Conservation (phyloP, 176 grass and related monocot species). For the Aegilops umbellulata region DNA sequence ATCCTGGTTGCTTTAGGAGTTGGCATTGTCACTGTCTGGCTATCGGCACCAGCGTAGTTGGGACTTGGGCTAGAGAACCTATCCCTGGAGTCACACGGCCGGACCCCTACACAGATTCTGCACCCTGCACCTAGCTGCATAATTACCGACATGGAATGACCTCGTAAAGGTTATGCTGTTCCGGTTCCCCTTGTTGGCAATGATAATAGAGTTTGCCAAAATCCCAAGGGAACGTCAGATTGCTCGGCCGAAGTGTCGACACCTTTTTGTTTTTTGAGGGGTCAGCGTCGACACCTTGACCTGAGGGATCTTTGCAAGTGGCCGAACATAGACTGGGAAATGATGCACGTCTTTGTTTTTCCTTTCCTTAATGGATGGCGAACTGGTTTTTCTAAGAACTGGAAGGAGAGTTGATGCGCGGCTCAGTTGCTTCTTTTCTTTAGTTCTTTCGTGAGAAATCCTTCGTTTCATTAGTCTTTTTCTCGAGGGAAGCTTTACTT, state of each 20-base stretch:
- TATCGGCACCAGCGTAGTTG: not conserved
- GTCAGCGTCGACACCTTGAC: too few relatives aligned
- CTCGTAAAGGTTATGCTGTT: not conserved
- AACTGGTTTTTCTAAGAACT: too few relatives aligned
- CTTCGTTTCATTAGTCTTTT: too few relatives aligned
- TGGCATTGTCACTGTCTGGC: not conserved
- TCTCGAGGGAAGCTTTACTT: too few relatives aligned
- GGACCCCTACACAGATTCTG: not conserved
- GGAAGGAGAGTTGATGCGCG: too few relatives aligned
- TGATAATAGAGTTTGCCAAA: not conserved
- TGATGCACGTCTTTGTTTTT: too few relatives aligned
- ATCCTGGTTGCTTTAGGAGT: not conserved
- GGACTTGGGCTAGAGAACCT: not conserved
- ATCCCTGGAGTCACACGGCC: not conserved
- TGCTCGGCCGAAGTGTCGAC: not conserved
- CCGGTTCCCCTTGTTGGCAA: not conserved
- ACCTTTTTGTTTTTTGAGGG: too few relatives aligned
- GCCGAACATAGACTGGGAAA: too few relatives aligned
- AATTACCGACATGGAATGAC: not conserved
- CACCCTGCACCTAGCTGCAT: not conserved
- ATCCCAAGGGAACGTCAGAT: not conserved
- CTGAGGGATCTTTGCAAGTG: too few relatives aligned
- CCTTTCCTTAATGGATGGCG: too few relatives aligned
- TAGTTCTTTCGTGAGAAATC: too few relatives aligned
- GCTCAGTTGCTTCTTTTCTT: too few relatives aligned